Evolutionary conservation across 495 filamentous ascomycete genomes (phyloP).

Genomic region (Aspergillus indologenus): DNA sequence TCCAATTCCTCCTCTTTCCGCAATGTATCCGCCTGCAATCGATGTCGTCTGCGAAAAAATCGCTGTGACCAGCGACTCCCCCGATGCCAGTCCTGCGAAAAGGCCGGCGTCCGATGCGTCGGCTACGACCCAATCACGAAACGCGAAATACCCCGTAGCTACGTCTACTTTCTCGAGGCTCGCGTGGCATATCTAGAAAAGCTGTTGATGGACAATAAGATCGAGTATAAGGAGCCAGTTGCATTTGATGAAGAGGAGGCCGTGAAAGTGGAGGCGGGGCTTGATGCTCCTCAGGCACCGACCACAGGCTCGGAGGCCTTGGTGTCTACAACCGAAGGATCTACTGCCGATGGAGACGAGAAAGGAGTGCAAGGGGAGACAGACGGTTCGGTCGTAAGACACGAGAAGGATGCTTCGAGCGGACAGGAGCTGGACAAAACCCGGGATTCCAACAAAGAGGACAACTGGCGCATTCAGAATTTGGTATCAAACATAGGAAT

Average conservation of each 20-base stretch:
- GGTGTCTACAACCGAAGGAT: conserved; percentile 16
- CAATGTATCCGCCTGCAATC: conserved; percentile 93
- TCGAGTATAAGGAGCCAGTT: conserved; percentile 70
- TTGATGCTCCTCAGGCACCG: conserved; percentile 27
- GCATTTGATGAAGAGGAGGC: conserved; percentile 67
- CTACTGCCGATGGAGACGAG: conserved; percentile 18
- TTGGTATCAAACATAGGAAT: conserved; percentile 74
- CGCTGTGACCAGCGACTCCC: conserved; percentile 90
- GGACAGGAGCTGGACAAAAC: conserved; percentile 21
- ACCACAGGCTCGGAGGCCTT: conserved; percentile 13
- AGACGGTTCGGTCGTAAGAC: conserved; percentile 14
- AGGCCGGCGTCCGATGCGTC: conserved; percentile 82
- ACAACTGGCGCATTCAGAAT: conserved; percentile 63
- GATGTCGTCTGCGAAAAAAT: conserved; percentile 89
- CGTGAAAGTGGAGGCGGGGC: conserved; percentile 35
- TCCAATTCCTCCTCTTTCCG: conserved; percentile 65
- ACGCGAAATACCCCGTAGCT: conserved; percentile 88
- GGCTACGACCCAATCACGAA: conserved; percentile 97
- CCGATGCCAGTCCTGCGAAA: conserved; percentile 85
- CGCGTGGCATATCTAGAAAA: conserved; percentile 78
- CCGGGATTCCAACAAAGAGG: conserved; percentile 44
- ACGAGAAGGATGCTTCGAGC: conserved; percentile 38
- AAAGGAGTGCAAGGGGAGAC: conserved; percentile 28
- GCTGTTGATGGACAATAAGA: conserved; percentile 64
- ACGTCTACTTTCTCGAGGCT: conserved; percentile 91